Base-by-base conservation (phyloP, 2,329 filamentous ascomycete species). In the Penicillium sp. region DNA sequence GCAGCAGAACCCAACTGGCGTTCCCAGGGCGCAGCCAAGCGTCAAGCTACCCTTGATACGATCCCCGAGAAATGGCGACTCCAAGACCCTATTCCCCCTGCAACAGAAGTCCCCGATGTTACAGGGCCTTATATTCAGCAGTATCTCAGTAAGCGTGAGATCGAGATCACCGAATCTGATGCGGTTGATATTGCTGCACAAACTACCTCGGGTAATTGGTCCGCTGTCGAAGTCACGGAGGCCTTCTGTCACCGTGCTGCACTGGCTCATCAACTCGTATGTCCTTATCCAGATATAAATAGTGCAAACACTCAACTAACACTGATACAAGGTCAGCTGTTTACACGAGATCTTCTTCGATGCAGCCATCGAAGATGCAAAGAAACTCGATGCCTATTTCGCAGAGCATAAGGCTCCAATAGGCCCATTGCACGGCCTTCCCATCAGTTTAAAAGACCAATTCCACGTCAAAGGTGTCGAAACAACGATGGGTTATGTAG, bases 381-480 rank as follows among this genome's bases (percentile, higher is more conserved):
- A 75, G 45, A 66, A 70, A 13, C 76, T 85, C 0, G 83, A 86
- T 58, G 71, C 72, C 1, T 78, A 82, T 57, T 77, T 75, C 29
- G 69, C 69, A 10, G 60, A 75, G 19, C 70, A 80, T 58, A 74
- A 75, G 10, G 72, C 69, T 55, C 76, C 83, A 0, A 67, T 83
- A 1, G 87, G 86, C 0, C 85, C 85, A 2, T 77, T 89, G 0
- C 86, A 89, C 64, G 86, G 86, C 5, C 75, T 88, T 1, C 86
- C 86, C 3, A 72, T 88, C 29, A 86, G 77, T 48, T 61, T 81
- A 31, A 82, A 81, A 59, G 80, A 81, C 61, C 77, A 79, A 56
- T 79, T 81, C 57, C 76, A 79, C 48, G 69, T 80, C 6, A 73
- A 79, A 67, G 80, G 79, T 1, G 74, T 82, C 3, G 81, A 84